Base-by-base conservation (phyloP, 2,329 filamentous ascomycete species). In the Penicillium italicum region DNA sequence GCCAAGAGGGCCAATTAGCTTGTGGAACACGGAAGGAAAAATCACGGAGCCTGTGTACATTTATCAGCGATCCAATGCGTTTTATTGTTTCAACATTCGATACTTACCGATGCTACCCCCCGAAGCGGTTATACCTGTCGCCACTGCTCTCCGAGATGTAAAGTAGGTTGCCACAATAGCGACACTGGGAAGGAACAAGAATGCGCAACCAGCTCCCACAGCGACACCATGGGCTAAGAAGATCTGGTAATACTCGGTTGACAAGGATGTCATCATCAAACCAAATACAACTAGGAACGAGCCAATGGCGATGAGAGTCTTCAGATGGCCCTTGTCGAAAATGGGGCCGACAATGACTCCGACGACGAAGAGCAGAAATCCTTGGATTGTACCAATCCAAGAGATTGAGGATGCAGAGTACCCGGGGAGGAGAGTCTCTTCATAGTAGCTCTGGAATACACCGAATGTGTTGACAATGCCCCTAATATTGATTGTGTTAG, bases 241-340 rank as follows among this genome's bases (percentile, higher is more conserved):
- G 49, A 72, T 52, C 40, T 74, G 79, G 64, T 74, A 81, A 64
- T 78, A 81, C 20, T 70, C 57, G 0, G 69, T 72, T 55, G 77
- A 78, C 26, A 82, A 66, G n/a, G 74, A 77, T 2, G 74, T 72
- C 70, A 80, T 76, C 61, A 84, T 77, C 12, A 78, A 75, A 10
- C 80, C 79, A 14, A 82, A 70, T 5, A 79, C 73, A 6, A 77
- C 68, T 5, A 80, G 57, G 51, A 76, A 68, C 3, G 69, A 65
- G 18, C 81, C 80, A 4, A 64, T 58, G 2, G 69, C n/a, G 2
- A 82, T 53, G 1, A 81, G 67, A 5, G 62, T 57, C 11, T 72
- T 70, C 34, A 79, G 73, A 56, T 78, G 73, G 6, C 81, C 81
- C 3, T 71, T 69, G 64, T 83, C 81, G 46, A 74, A 78, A 0